Evolutionary conservation across 208 protist genomes (phyloP).

Genomic region (Paratrypanosoma confusum): DNA sequence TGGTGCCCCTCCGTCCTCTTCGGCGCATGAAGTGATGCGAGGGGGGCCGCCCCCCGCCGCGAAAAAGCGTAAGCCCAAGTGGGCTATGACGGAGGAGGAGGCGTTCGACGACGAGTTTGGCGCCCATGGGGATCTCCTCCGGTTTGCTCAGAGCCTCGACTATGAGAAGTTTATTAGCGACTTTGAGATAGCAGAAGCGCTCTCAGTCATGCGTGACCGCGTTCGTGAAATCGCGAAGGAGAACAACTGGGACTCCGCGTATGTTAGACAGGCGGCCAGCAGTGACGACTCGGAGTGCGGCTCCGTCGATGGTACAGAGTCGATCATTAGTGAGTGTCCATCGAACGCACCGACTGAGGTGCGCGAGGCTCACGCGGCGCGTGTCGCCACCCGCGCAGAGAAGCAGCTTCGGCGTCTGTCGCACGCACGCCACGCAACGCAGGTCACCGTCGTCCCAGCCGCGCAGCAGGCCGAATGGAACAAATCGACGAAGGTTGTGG

Average conservation of each 20-base stretch:
- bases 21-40: no score
- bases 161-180: constrained; percentile 86
- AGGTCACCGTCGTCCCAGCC: constrained; percentile 14
- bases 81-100: constrained; percentile 87
- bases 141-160: constrained; percentile 81
- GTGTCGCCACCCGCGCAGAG: neutral
- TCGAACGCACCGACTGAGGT: neutral
- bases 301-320: constrained; percentile 28
- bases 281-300: constrained; percentile 17
- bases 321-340: constrained; percentile 3
- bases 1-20: no score
- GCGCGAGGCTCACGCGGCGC: constrained; percentile 2
- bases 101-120: constrained; percentile 74
- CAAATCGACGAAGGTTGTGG: constrained; percentile 17
- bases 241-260: constrained; percentile 66
- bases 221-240: constrained; percentile 65
- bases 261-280: constrained; percentile 30
- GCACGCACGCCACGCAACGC: constrained; percentile 3
- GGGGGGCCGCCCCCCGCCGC: constrained; percentile 1
- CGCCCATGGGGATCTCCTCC: constrained; percentile 52
- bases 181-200: constrained; percentile 81
- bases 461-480: constrained; percentile 36
- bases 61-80: constrained; percentile 74
- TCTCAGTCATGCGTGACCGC: constrained; percentile 83
- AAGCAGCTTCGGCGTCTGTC: neutral